Evolutionary conservation across 495 filamentous ascomycete genomes (phyloP).

Genomic region (Xeromyces bisporus): DNA sequence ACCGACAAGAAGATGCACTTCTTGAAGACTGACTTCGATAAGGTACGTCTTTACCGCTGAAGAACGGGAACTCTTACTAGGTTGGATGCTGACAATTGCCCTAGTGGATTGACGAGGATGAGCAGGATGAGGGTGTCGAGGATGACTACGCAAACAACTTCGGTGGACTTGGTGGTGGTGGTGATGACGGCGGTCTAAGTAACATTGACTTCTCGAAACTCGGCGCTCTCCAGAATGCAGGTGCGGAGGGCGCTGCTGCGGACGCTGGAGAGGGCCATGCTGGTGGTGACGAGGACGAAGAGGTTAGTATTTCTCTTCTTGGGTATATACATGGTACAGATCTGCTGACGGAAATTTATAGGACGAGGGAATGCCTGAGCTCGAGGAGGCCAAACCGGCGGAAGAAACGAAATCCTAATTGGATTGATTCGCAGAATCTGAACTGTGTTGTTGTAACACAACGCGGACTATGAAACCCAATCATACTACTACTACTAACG

Average conservation of each 20-base stretch:
- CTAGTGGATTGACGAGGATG: conserved; percentile 98
- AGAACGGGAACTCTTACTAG: conserved; percentile 1
- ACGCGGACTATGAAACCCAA: no score
- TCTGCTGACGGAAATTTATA: conserved; percentile 22
- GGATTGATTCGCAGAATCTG: no score
- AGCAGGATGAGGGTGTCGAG: conserved; percentile 76
- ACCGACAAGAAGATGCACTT: conserved; percentile 79
- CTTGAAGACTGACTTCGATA: conserved; percentile 97
- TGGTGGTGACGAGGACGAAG: conserved; percentile 45
- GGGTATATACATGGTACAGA: conserved; percentile 22
- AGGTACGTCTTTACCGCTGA: conserved; percentile 35
- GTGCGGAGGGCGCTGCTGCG: conserved; percentile 24
- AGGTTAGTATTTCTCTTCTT: conserved; percentile 19
- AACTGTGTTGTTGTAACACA: no score
- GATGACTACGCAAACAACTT: conserved; percentile 61
- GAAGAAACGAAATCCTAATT: conserved; percentile 19
- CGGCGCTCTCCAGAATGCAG: conserved; percentile 45
- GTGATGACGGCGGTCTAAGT: conserved; percentile 28
- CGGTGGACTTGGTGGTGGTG: conserved; percentile 51
- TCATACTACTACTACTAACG: no score
- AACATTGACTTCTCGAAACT: conserved; percentile 64
- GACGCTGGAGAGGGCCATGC: conserved; percentile 21
- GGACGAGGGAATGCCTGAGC: conserved; percentile 45
- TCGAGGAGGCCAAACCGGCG: conserved; percentile 31
- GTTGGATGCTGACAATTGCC: conserved; percentile 6